Conservation (phyloP, 2,329 filamentous ascomycete species). For the Fusarium secorum region DNA sequence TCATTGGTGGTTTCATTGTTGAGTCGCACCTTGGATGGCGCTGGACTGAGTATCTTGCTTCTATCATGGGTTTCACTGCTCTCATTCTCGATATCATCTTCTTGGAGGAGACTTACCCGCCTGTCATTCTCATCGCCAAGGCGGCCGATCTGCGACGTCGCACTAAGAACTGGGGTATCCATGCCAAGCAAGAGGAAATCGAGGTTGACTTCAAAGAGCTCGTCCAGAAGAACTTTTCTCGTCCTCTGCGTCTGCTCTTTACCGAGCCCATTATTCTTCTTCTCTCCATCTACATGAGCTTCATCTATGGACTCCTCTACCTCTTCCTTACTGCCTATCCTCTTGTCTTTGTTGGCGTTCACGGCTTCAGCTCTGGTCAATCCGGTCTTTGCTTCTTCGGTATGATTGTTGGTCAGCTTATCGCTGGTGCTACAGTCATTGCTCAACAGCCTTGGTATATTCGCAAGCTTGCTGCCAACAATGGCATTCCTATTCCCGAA, state of each 20-base stretch:
- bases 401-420: constrained; percentile 76
- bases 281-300: constrained; percentile 75
- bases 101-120: constrained; percentile 75
- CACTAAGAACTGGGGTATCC: constrained; percentile 74
- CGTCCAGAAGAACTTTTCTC: constrained; percentile 71
- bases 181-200: constrained; percentile 76
- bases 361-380: constrained; percentile 73
- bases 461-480: constrained; percentile 72
- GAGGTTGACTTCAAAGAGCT: constrained; percentile 71
- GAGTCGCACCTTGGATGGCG: constrained; percentile 72
- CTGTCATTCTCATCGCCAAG: constrained; percentile 68
- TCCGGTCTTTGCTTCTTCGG: constrained; percentile 85
- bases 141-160: constrained; percentile 67
- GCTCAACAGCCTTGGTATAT: constrained; percentile 72
- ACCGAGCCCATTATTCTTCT: constrained; percentile 74
- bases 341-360: constrained; percentile 77
- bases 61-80: constrained; percentile 69
- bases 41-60: constrained; percentile 72
- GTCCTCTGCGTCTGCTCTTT: constrained; percentile 71
- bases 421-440: constrained; percentile 71
- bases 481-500: constrained; percentile 69
- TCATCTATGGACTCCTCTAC: constrained; percentile 81
- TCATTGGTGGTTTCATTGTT: constrained; percentile 73
- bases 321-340: constrained; percentile 87
- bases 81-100: constrained; percentile 68